phyloP scores from a whole-genome alignment of 1,284 basidiomycete genomes.

The Ganoderma sinense region DNA sequence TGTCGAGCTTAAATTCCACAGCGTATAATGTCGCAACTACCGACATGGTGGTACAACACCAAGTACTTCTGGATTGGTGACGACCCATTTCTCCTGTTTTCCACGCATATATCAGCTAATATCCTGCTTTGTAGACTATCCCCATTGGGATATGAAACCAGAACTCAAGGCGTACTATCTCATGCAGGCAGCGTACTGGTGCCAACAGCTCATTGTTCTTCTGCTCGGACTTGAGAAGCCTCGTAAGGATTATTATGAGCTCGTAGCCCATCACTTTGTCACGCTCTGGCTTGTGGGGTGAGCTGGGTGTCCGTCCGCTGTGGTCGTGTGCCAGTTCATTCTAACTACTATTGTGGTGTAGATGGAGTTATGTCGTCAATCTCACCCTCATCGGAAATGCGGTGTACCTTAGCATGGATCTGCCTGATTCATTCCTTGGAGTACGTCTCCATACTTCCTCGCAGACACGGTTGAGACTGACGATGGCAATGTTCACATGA shows the following conservation, averaged over 20 bases:
- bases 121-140: constrained; percentile 66
- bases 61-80: constrained; percentile 84
- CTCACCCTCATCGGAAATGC: constrained; percentile 92
- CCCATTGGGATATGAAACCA: constrained; percentile 88
- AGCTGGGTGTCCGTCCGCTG: constrained; percentile 31
- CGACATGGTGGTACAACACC: constrained; percentile 91
- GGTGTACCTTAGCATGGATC: constrained; percentile 96
- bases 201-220: constrained; percentile 92
- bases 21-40: constrained; percentile 88
- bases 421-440: constrained; percentile 90
- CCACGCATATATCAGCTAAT: not conserved
- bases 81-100: not conserved
- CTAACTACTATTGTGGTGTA: constrained; percentile 36
- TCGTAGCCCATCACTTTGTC: constrained; percentile 90
- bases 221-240: constrained; percentile 91
- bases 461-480: not conserved
- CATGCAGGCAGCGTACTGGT: constrained; percentile 91
- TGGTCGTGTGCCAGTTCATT: not conserved
- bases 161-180: constrained; percentile 94
- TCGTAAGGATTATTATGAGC: constrained; percentile 89
- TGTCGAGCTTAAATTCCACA: constrained; percentile 39
- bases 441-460: constrained; percentile 52
- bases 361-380: constrained; percentile 90
- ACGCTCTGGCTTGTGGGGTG: constrained; percentile 95
- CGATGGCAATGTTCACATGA: not conserved